Percentiles rank a stretch among this genome's conserved stretches.
phyloP scores from a whole-genome alignment of 228 moss, liverwort and hornwort species.

The Sphagnum fallax region DNA sequence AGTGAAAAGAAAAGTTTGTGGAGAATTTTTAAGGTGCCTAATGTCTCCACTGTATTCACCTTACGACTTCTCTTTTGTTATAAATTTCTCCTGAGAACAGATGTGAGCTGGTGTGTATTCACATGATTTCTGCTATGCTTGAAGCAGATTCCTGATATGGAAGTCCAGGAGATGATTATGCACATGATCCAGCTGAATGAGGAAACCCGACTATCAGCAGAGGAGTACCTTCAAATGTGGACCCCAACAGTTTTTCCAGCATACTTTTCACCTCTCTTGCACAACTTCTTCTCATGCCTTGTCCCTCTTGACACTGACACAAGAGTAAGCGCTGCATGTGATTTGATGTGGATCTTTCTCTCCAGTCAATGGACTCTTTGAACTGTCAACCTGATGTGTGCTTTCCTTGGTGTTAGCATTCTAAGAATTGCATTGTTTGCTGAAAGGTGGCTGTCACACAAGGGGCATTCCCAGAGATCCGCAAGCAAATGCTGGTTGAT shows the following conservation, averaged over 20 bases:
- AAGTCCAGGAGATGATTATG: conserved; percentile 76
- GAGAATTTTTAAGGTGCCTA: no score
- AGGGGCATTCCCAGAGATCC: conserved; percentile 80
- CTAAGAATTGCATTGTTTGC: background rate
- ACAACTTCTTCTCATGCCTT: conserved; percentile 94
- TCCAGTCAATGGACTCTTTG: no score
- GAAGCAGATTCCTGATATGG: conserved; percentile 84
- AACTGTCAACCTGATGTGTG: background rate
- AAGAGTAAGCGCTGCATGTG: conserved; percentile 52
- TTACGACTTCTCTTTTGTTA: no score
- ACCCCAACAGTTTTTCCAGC: conserved; percentile 75
- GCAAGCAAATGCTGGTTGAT: conserved; percentile 83
- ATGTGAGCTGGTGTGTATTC: no score
- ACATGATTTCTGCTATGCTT: background rate
- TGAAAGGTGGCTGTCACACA: conserved; percentile 77
- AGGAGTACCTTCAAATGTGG: conserved; percentile 74
- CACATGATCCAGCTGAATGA: conserved; percentile 90
- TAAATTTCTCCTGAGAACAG: no score
- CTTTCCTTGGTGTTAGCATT: background rate
- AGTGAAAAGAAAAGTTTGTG: background rate
- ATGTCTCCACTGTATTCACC: no score
- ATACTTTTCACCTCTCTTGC: conserved; percentile 87
- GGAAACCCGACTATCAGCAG: conserved; percentile 63
- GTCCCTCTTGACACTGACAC: conserved; percentile 87
- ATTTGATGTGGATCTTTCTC: no score